Evolutionary conservation across 805 yeast species (phyloP), one percentile per base, ranked within the genome.

Genomic region (Scheffersomyces amazonensis): DNA sequence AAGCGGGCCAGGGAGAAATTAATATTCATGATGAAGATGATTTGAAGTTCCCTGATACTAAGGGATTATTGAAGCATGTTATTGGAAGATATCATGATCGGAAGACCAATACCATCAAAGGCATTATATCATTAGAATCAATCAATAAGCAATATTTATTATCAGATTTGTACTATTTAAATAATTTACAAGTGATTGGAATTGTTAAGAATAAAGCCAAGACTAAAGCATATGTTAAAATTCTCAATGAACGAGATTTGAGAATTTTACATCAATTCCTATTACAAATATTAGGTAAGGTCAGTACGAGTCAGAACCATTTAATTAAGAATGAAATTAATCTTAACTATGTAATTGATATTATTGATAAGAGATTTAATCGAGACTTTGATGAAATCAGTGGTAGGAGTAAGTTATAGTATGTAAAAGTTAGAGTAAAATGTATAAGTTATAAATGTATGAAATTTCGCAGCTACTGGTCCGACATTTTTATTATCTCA

Each of bases 61-160:
- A 61, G 41, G 44, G 52, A 7, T 49, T 63, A 32, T 48, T 64
- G 30, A 62, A 58, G 42, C 37, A 50, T 17, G 55, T 53, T 17
- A 61, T 56, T 38, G 45, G 41, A 15, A 46, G 48, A 17, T 40
- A 47, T 30, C 52, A 47, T 10, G 37, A 44, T 2, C 39, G 46
- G 16, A 36, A 32, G 13, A 46, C 48, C 19, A 53, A 50, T 30
- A 24, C 12, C 13, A 5, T 10, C 12, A 5, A 6, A 5, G 13
- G 12, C 5, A 39, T 57, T 29, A 63, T 58, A 40, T 57, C 66
- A 7, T 40, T 60, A 30, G 74, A 69, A 47, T 53, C 66, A 6
- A 56, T 58, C 40, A 68, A 69, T 46, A 69, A 68, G 49, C 73
- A 68, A 44, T 68, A 69, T 46, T 54, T 69, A 35, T 50, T 69